phyloP scores from a whole-genome alignment of 352 stramenopile species.

The Pythium rishiriense region DNA sequence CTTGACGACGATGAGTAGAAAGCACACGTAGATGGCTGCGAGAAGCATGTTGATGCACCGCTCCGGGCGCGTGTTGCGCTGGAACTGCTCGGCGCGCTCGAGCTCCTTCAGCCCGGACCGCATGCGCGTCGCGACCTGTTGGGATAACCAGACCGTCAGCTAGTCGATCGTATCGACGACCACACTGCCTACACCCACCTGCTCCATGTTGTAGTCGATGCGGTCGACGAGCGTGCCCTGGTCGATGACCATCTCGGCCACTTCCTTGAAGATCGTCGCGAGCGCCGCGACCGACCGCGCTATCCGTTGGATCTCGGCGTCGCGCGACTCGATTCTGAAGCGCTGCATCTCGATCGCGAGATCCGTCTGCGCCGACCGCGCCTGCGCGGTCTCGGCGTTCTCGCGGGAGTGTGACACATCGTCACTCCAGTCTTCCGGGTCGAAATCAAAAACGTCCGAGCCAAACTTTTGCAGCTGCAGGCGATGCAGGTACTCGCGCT shows the following conservation, averaged over 20 bases:
- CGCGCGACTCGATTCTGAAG: conserved; percentile 58
- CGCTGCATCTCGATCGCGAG: conserved; percentile 33
- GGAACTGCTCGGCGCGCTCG: conserved; percentile 54
- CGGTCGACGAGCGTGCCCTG: conserved; percentile 81
- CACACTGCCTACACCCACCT: conserved; percentile 37
- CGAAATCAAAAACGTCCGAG: conserved; percentile 59
- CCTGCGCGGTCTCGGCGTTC: background rate
- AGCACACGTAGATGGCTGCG: conserved; percentile 62
- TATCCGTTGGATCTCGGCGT: conserved; percentile 79
- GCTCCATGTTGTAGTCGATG: conserved; percentile 89
- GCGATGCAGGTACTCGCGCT: conserved; percentile 73
- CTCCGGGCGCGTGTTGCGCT: conserved; percentile 66
- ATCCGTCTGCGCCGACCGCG: conserved; percentile 30
- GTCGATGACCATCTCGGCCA: conserved; percentile 82
- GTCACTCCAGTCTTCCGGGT: conserved; percentile 25
- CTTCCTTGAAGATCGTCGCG: conserved; percentile 77
- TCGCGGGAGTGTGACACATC: background rate
- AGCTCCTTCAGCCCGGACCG: conserved; percentile 63
- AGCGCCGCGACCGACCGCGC: conserved; percentile 65
- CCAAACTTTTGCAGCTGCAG: conserved; percentile 76
- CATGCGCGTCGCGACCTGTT: conserved; percentile 60
- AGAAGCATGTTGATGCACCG: conserved; percentile 74
- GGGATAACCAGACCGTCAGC: background rate
- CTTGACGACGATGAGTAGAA: conserved; percentile 65
- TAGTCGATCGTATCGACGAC: background rate